Evolutionary conservation across 345 rosid genomes (phyloP).

Genomic region (Adansonia digitata): DNA sequence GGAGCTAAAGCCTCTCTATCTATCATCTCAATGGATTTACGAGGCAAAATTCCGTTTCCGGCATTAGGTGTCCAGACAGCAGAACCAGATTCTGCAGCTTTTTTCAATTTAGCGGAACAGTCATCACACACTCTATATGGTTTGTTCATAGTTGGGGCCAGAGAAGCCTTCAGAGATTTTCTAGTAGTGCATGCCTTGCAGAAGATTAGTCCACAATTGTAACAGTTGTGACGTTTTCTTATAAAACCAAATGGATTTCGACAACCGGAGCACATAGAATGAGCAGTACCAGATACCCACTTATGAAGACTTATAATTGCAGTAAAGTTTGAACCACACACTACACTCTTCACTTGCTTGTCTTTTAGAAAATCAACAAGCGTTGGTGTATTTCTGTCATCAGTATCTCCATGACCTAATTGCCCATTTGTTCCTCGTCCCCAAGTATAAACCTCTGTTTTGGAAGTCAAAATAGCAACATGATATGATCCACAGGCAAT

Average conservation of each 20-base stretch:
- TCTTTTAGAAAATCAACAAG: conserved; percentile 57
- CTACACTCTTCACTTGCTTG: conserved; percentile 65
- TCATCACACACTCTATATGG: conserved; percentile 86
- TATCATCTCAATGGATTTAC: conserved; percentile 20
- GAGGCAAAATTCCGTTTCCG: conserved; percentile 31
- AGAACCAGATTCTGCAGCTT: conserved; percentile 36
- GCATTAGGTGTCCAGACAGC: conserved; percentile 29
- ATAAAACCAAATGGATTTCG: conserved; percentile 72
- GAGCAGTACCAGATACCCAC: conserved; percentile 61
- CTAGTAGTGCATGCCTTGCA: conserved; percentile 79
- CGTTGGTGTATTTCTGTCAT: conserved; percentile 51
- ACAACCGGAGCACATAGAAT: conserved; percentile 74
- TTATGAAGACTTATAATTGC: conserved; percentile 72
- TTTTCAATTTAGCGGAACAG: conserved; percentile 66
- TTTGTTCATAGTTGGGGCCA: conserved; percentile 77
- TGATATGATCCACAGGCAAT: conserved; percentile 81
- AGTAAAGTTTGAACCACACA: conserved; percentile 75
- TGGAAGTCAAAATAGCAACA: conserved; percentile 66
- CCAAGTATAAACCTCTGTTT: conserved; percentile 74
- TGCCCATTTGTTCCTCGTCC: conserved; percentile 82
- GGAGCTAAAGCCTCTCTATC: conserved; percentile 38
- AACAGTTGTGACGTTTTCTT: conserved; percentile 95
- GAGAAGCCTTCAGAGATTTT: conserved; percentile 73
- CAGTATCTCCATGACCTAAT: conserved; percentile 72
- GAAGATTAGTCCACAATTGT: conserved; percentile 83